phyloP scores from a whole-genome alignment of 2,329 filamentous ascomycete genomes.

The Pseudocercospora vitis region DNA sequence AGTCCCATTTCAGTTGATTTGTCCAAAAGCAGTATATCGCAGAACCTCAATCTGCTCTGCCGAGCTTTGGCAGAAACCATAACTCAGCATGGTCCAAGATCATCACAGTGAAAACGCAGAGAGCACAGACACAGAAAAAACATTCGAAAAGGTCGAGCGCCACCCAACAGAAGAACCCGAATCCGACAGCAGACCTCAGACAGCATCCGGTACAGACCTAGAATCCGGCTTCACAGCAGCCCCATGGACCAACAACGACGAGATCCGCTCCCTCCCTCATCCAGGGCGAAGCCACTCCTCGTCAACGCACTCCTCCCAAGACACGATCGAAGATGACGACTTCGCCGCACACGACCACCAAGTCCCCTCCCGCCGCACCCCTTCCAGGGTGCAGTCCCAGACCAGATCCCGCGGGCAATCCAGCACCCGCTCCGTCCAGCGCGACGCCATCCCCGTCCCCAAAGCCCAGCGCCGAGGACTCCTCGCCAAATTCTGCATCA shows the following conservation, averaged over 20 bases:
- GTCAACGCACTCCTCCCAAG: conserved; percentile 22
- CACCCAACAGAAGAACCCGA: conserved; percentile 13
- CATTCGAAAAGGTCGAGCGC: conserved; percentile 21
- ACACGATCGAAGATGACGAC: conserved; percentile 30
- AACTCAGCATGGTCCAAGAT: conserved; percentile 20
- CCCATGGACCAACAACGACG: conserved; percentile 23
- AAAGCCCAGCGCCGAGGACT: conserved; percentile 65
- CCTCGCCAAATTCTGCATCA: conserved; percentile 66
- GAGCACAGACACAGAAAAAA: conserved; percentile 15
- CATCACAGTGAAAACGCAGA: conserved; percentile 18
- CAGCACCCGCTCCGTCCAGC: conserved; percentile 27
- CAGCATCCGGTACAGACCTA: conserved; percentile 18
- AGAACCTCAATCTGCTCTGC: no score
- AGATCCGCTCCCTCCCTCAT: conserved; percentile 12
- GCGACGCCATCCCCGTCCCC: conserved; percentile 49
- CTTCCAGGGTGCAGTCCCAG: conserved; percentile 29
- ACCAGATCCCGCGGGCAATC: conserved; percentile 32
- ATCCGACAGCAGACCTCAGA: conserved; percentile 13
- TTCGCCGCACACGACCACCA: conserved; percentile 32
- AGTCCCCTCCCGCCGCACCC: conserved; percentile 28
- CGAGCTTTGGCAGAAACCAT: no score
- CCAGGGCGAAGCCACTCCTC: conserved; percentile 19
- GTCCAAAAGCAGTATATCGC: no score
- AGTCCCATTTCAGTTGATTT: no score
- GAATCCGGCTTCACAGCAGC: conserved; percentile 16